phyloP scores from a whole-genome alignment of 441 rosid genomes.

The Pelargonium australe region DNA sequence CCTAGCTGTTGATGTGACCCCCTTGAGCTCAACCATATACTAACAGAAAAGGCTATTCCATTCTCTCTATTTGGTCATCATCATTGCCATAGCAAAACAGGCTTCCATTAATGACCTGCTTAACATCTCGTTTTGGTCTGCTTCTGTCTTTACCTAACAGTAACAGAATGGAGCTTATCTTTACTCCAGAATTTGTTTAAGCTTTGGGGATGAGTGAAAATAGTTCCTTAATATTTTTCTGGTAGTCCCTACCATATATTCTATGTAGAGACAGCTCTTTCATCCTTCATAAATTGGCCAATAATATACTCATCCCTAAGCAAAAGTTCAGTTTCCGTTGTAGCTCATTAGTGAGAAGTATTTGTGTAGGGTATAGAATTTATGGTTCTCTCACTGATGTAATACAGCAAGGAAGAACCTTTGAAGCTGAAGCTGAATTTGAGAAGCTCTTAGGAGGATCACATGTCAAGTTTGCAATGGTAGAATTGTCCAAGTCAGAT shows the following conservation, averaged over 20 bases:
- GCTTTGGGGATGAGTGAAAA: background rate
- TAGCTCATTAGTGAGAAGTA: background rate
- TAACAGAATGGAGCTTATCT: background rate
- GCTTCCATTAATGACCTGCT: background rate
- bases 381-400: slow-evolving; percentile 18
- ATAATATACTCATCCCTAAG: background rate
- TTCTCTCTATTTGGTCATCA: background rate
- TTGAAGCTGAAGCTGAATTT: slow-evolving; percentile 77
- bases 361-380: background rate
- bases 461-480: slow-evolving; percentile 70
- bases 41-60: background rate
- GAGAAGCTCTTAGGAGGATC: slow-evolving; percentile 75
- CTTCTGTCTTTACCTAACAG: background rate
- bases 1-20: background rate
- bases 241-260: background rate
- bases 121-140: background rate
- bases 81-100: background rate
- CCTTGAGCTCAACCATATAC: background rate
- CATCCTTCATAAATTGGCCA: background rate
- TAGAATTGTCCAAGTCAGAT: slow-evolving; percentile 67
- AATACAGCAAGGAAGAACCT: slow-evolving; percentile 67
- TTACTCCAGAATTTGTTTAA: background rate
- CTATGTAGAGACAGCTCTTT: background rate
- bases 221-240: background rate
- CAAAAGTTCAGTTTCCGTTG: background rate